Base-by-base conservation (phyloP, 1,284 basidiomycete genomes). In the Pterula multifida region DNA sequence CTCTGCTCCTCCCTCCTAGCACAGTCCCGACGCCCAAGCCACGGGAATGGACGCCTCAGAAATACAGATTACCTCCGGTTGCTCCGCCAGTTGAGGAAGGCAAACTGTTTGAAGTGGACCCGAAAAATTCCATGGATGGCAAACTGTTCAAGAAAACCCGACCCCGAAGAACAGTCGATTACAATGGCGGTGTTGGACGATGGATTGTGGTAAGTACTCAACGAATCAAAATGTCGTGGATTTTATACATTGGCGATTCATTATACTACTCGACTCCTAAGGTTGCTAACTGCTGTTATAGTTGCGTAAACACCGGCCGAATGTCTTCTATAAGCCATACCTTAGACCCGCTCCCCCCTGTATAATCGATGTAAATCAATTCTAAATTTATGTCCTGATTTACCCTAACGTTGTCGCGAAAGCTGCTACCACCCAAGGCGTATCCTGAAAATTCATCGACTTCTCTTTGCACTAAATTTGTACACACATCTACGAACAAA, bases 401-500 rank as follows among this genome's bases (percentile, higher is more conserved):
- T 51, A 52, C 49, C 47, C 48, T 55, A 55, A 55, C 53, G 48
- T 13, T 54, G 48, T 51, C 56, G 50, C 32, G 54, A 55, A 63
- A 97, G 94, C 76, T 98, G 23, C 73, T 98, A 25, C 94, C 94
- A 1, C 86, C 95, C 0, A 83, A 85, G 61, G 94, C 92, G 28
- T 96, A 97, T 63, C 79, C 82, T 15, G 79, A 81, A 52, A 95
- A 97, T 63, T 75, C 86, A 1, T 89, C 91, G 1, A 95, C 90
- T 0, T 96, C 92, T 0, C 72, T 97, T 49, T 92, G 92, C 61
- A 94, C 92, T 42, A 92, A 93, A 62, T 96, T 97, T 58, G 88
- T 97, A 11, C 96, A 98, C 64, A 98, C 94, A 0, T 95, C 92
- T 3, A 97, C 94, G 47, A 98, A 98, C 75, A 98, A 98, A 69